Base-by-base conservation (phyloP, 2,329 filamentous ascomycete species). In the Akanthomyces uredinophilus region DNA sequence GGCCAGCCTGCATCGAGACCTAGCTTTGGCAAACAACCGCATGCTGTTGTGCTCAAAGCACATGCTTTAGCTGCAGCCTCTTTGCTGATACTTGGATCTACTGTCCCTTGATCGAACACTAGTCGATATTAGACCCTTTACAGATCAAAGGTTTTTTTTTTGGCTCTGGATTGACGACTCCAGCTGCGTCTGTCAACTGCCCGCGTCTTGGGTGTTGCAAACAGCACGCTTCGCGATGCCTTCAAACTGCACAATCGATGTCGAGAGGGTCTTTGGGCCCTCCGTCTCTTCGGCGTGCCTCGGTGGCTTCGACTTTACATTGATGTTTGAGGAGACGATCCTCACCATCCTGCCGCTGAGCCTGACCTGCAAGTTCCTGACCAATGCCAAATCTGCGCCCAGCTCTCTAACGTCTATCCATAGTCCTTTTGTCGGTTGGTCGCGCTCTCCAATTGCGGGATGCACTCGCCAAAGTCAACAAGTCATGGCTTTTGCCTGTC, bases 261-360 rank as follows among this genome's bases (percentile, higher is more conserved):
- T 60, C 10, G 49, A 64, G 47, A 50, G 49, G 8, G 53, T 32
- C 39, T 68, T 67, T 51, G 67, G 67, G 14, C 67, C 67, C 5
- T 51, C 53, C 4, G 65, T 68, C 41, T 63, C 56, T 39, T 32
- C 20, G 13, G 51, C 53, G 39, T 71, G 69, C 54, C 65, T 66
- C n/a, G 64, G 56, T n/a, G 68, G 69, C 49, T 70, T 69, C 63
- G 69, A 71, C 63, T 71, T 71, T 51, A 70, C 70, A 7, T 64
- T 71, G 11, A 62, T 71, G 3, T 71, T 70, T 57, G 68, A 71
- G 50, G 68, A 71, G 55, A 63, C 62, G 49, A 64, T 71, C 22
- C 64, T 71, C 29, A 66, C 65, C 7, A 46, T 70, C 35, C 59
- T 66, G 43, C 67, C 68, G 20, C 59, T 68, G n/a, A 63, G 62